phyloP scores from a whole-genome alignment of 2,329 filamentous ascomycete genomes.

The Xylariaceae sp. region DNA sequence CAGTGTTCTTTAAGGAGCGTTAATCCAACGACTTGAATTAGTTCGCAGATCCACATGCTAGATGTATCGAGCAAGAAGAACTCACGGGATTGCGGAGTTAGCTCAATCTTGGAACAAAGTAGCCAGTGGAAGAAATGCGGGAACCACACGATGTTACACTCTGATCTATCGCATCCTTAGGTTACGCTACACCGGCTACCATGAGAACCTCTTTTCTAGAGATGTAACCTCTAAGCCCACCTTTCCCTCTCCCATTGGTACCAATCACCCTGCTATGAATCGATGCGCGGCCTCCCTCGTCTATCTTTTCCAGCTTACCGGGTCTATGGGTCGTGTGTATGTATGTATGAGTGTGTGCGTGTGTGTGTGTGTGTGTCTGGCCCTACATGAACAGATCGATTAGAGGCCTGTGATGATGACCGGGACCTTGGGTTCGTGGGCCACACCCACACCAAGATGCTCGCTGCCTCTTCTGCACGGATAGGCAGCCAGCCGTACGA shows the following conservation, averaged over 20 bases:
- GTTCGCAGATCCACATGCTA: too few relatives aligned
- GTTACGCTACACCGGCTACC: constrained; percentile 9
- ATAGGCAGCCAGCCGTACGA: constrained; percentile 29
- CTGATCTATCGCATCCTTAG: constrained; percentile 3
- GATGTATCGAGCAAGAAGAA: too few relatives aligned
- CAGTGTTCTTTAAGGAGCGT: too few relatives aligned
- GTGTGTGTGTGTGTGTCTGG: constrained; percentile 15
- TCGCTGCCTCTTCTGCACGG: too few relatives aligned
- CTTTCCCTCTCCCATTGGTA: too few relatives aligned
- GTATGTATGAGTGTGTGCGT: too few relatives aligned
- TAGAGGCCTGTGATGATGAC: constrained; percentile 6
- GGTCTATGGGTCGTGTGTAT: constrained; percentile 15
- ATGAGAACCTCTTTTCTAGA: constrained; percentile 8
- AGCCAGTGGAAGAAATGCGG: constrained; percentile 4
- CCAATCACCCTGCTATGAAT: constrained; percentile 5
- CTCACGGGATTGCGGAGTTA: too few relatives aligned
- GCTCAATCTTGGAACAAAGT: too few relatives aligned
- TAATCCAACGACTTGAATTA: too few relatives aligned
- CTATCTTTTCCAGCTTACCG: constrained; percentile 14
- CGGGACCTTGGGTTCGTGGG: constrained; percentile 17
- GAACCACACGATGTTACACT: constrained; percentile 10
- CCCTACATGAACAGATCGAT: constrained; percentile 5
- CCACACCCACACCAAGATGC: constrained; percentile 9
- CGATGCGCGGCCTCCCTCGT: constrained; percentile 9
- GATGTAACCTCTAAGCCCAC: too few relatives aligned